Evolutionary conservation across 2,329 filamentous ascomycete species (phyloP), one percentile per base, ranked within the genome.

Genomic region (Sarocladiaceae sp.): DNA sequence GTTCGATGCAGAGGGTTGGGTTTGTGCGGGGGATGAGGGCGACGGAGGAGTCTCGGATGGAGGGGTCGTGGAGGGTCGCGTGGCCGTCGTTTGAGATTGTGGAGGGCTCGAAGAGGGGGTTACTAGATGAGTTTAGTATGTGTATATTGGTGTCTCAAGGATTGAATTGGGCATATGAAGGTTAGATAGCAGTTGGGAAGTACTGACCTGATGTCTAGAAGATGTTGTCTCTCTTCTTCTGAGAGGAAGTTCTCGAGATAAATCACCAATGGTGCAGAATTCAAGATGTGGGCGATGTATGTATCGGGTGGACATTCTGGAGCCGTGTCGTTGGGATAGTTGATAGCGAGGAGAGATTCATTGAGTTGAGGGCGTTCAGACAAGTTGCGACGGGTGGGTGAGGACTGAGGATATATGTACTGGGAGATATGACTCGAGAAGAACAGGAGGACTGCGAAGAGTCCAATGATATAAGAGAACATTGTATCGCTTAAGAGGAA

Each of bases 201-300:
- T n/a, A 40, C 10, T 58, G 49, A 80, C 78, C 77, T 79, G 37
- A 79, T 73, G 15, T 77, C 71, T 2, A 80, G 63, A 18, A 82
- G 60, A 57, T 79, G 73, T 28, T 57, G 54, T 47, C 72, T 69
- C 60, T 82, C 78, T 3, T 63, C 64, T 8, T 57, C 55, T 13
- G 66, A 70, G 51, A 82, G 56, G 57, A 82, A 82, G 17, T 72
- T 67, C 63, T 80, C 76, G 12, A 82, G 64, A 55, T 82, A 82
- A 3, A 82, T 59, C 2, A 82, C 75, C 33, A 82, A 60, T 18
- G 79, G 78, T 52, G 73, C 73, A 51, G 72, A 70, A 40, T 70
- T 77, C 52, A 76, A 61, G 22, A 81, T 67, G 52, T 77, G 74
- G 37, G 76, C 70, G 1, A 66, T 64, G 59, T 79, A 78, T 2